Base-by-base conservation (phyloP, 1,139 yeast species). In the Scheffersomyces illinoinensis region DNA sequence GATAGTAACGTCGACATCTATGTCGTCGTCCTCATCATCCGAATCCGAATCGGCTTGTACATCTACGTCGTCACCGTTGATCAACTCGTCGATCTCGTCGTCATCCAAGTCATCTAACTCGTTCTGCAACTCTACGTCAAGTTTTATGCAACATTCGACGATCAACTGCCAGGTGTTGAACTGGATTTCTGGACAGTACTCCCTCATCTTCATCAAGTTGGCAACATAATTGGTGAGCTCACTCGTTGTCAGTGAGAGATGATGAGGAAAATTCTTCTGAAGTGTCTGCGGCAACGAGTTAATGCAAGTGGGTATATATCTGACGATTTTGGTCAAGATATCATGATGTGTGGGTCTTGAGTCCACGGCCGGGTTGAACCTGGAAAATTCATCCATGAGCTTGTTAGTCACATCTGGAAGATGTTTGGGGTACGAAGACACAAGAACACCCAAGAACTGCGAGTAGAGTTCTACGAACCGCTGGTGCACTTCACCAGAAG, bases 61-160 rank as follows among this genome's bases (percentile, higher is more conserved):
- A 6, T 71, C 76, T 0, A 79, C 85, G 2, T 82, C 88, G 5
- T 77, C 82, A 1, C 83, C 86, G 49, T 82, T 84, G n/a, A 83
- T 85, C 26, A 83, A 84, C 49, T 84, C 89, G 50, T 88, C 89
- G 54, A 86, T 85, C 60, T 87, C 91, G 58, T 91, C 97, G 68
- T 91, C 97, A 61, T 80, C 84, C 58, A 89, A 78, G 64, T 91
- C 97, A 65, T 91, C 97, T 62, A 91, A 75, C 67, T 90, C 96
- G 68, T 91, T 93, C 69, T 92, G 97, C 61, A 93, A 79, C 72
- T 93, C 98, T n/a, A 93, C 97, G 74, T 95, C 99, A 53, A 95
- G 79, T 65, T 92, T 91, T 61, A 95, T 92, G 58, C 91, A 83
- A 63, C 87, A 85, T 71, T 93, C 97, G 53, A 92, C 78, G 23